Evolutionary conservation across 2,329 filamentous ascomycete genomes (phyloP).

Genomic region (Ceratocystis alfenasii): DNA sequence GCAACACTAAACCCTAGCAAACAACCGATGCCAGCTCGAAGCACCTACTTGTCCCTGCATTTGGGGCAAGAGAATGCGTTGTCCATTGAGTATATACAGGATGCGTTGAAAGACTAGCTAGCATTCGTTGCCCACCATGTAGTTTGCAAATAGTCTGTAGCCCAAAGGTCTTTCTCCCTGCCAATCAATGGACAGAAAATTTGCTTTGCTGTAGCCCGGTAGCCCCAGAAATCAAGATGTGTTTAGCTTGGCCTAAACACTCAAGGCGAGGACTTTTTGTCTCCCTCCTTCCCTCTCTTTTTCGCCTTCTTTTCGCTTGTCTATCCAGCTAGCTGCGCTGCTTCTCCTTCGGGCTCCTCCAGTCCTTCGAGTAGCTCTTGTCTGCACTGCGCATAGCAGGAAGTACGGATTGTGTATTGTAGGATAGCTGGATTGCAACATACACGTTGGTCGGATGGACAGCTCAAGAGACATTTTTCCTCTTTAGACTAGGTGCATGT

Average conservation of each 20-base stretch:
- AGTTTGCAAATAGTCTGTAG: not conserved
- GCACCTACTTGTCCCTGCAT: no score
- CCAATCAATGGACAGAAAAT: no score
- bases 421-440: no score
- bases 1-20: not conserved
- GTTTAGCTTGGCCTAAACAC: no score
- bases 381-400: not conserved
- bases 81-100: not conserved
- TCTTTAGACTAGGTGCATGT: not conserved
- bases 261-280: no score
- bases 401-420: not conserved
- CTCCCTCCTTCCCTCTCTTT: no score
- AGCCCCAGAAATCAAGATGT: no score
- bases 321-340: not conserved
- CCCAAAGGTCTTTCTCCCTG: not conserved
- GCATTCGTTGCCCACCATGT: not conserved
- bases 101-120: no score
- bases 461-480: conserved; percentile 8
- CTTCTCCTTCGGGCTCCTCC: not conserved
- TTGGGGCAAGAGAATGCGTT: not conserved
- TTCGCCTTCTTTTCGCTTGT: not conserved
- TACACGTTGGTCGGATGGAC: not conserved
- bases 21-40: no score
- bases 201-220: no score
- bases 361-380: not conserved